Percentiles rank a stretch among this genome's conserved stretches.
phyloP scores from a whole-genome alignment of 176 grass and related monocot genomes.

The Leersia perrieri region DNA sequence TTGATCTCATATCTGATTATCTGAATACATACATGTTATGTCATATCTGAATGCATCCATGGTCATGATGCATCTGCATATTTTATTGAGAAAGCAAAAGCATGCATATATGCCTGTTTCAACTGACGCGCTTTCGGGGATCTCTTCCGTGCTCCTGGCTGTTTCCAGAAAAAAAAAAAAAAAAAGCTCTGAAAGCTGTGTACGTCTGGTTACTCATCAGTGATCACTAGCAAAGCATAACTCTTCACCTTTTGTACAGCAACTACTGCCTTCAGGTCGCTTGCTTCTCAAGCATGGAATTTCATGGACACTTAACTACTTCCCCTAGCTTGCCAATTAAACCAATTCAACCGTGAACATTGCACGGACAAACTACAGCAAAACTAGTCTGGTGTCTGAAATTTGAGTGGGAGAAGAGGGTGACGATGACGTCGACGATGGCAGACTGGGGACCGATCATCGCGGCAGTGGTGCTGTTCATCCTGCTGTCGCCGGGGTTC shows the following conservation, averaged over 20 bases:
- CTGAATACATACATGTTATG: not conserved
- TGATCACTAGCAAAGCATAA: not conserved
- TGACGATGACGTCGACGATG: constrained; percentile 21
- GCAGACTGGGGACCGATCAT: constrained; percentile 41
- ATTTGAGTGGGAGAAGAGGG: not conserved
- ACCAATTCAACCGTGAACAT: not conserved
- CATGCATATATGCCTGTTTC: not conserved
- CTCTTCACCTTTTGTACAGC: not conserved
- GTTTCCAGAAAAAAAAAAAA: constrained; percentile 10
- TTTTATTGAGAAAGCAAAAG: not conserved
- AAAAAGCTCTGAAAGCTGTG: not conserved
- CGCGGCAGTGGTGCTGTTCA: constrained; percentile 38
- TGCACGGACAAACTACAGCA: not conserved
- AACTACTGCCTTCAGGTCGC: not conserved
- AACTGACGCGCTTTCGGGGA: not conserved
- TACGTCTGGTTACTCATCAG: not conserved
- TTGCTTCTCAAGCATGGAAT: constrained; percentile 19
- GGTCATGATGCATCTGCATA: too few species aligned
- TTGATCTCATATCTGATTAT: too few species aligned
- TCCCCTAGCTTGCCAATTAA: not conserved
- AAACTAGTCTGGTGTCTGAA: not conserved
- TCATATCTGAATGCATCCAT: not conserved
- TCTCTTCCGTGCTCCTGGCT: constrained; percentile 19
- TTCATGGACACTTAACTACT: not conserved
- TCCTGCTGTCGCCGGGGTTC: constrained; percentile 41